Evolutionary conservation across 2,329 filamentous ascomycete species (phyloP), one percentile per base, ranked within the genome.

Genomic region (Incumbomyces lentus): DNA sequence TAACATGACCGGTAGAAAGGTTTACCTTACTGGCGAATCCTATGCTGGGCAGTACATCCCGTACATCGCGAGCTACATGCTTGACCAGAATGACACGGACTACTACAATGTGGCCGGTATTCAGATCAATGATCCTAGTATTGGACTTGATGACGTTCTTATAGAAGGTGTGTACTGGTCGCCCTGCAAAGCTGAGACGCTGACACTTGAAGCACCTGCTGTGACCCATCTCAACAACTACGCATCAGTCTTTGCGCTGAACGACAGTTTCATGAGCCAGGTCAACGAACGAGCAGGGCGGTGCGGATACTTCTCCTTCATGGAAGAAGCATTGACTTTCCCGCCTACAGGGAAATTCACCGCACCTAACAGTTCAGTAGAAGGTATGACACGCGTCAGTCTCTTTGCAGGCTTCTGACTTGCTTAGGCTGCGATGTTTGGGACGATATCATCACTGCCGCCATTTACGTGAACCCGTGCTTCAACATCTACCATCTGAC

Each of bases 241-340:
- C 47, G 53, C 34, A 38, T 50, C 52, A 26, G 33, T 56, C 16
- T 52, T 56, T 19, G 44, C 31, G 3, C 51, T 56, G 29, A 55
- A 56, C 42, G 34, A 53, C 10, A 35, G 49, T 2, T 56, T 55
- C 49, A 39, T 55, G 49, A 32, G 30, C 40, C 8, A 18, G 13
- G 16, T 44, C 11, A 59, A 68, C 19, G 50, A 48, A 3, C 55
- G 63, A 2, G 64, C 69, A 46, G 49, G 68, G 29, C 52, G 59
- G 5, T 74, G 71, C 52, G 69, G 69, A 35, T 72, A 70, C 53
- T 59, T 60, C 16, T 60, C 62, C 2, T 69, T 62, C 55, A 59
- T 68, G 18, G 60, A 69, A 17, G 62, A 69, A 38, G 72, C 73
- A 53, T 64, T 85, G 76, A 82, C n/a, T n/a, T n/a, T n/a, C n/a